Evolutionary conservation across 2,329 filamentous ascomycete species (phyloP).

Genomic region (Aaosphaeria arxii): DNA sequence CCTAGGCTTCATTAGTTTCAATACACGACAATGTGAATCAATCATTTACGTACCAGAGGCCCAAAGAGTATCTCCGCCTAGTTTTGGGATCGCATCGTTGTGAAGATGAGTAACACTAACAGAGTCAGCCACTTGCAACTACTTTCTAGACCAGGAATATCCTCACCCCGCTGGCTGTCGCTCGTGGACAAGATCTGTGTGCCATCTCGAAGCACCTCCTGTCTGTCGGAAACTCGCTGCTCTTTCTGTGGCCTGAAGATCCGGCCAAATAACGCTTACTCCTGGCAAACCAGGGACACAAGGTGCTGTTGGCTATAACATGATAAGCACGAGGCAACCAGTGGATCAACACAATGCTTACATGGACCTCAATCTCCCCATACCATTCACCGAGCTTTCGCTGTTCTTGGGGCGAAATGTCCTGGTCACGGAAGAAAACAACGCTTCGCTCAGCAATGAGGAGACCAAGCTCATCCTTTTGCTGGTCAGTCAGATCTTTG

Average conservation of each 20-base stretch:
- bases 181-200: constrained; percentile 70
- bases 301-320: constrained; percentile 62
- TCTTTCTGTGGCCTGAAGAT: constrained; percentile 60
- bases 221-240: constrained; percentile 63
- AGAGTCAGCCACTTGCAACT: not conserved
- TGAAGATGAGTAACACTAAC: constrained; percentile 62
- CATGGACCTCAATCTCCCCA: constrained; percentile 64
- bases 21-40: not conserved
- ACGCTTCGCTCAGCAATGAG: constrained; percentile 43
- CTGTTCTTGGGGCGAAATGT: constrained; percentile 34
- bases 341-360: constrained; percentile 35
- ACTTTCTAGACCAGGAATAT: not conserved
- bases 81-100: constrained; percentile 63
- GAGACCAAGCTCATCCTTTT: constrained; percentile 50
- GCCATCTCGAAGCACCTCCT: constrained; percentile 67
- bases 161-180: constrained; percentile 60
- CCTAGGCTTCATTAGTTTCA: constrained; percentile 35
- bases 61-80: constrained; percentile 72
- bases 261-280: constrained; percentile 67
- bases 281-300: constrained; percentile 67
- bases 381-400: constrained; percentile 31
- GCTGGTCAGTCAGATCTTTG: constrained; percentile 44
- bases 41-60: constrained; percentile 43
- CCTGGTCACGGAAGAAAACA: constrained; percentile 51
- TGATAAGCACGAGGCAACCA: not conserved